Evolutionary conservation across 2,329 filamentous ascomycete genomes (phyloP), one percentile per base, ranked within the genome.

Genomic region (Gaeumannomyces sp.): DNA sequence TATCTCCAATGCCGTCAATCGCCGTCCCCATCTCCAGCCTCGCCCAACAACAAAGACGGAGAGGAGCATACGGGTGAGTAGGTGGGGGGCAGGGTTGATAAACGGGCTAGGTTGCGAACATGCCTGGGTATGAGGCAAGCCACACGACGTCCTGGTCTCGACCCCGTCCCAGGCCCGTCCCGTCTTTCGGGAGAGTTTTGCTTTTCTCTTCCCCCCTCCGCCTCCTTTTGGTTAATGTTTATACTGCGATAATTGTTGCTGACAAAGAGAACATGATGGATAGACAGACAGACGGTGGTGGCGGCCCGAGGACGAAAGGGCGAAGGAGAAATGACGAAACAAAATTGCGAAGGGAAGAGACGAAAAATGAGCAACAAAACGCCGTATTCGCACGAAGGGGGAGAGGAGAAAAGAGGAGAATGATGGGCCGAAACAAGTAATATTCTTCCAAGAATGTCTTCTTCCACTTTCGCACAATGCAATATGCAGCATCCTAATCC

Each of bases 381-480:
- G 45, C 38, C 38, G 19, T 45, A 45, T 45, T 45, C 16, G 38
- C 45, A n/a, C 22, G 2, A n/a, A 50, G 19, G 45, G 5, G 3
- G 22, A 19, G 45, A 53, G 22, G n/a, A 16, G 38, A 53, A 11
- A 53, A n/a, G 22, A 53, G 2, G 19, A 53, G 2, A n/a, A n/a
- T 10, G 45, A n/a, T 8, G 45, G 45, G 45, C 22, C 45, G 10
- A 4, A 6, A n/a, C 22, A 53, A 53, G 10, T 45, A 60, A 13
- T 5, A 6, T 61, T 33, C 60, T 35, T 38, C 33, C 33, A 38
- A 31, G 33, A 38, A 14, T 25, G 31, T 60, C 29, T 60, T 60
- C n/a, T 61, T 28, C 22, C 60, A 38, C 33, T 38, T 38, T 61
- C 60, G 33, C 29, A 35, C 60, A 28, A 61, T 61, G 33, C 60